Conservation (phyloP, 2,329 filamentous ascomycete genomes). For the Aspergillus fischeri region DNA sequence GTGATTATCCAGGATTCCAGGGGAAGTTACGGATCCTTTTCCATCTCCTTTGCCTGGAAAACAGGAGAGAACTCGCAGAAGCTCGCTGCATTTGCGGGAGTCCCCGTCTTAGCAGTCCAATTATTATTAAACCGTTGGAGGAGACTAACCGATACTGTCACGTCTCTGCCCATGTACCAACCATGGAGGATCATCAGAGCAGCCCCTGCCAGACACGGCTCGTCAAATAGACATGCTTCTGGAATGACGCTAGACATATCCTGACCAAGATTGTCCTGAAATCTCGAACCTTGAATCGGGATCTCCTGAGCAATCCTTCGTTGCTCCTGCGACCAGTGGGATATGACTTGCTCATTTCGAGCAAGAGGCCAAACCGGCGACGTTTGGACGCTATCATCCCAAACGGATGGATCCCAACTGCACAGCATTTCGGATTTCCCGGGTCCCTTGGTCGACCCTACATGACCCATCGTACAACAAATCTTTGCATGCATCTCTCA, state of each 20-base stretch:
- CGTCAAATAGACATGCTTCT: slow-evolving; percentile 8
- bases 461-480: neutral
- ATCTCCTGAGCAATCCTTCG: neutral
- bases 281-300: neutral
- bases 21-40: neutral
- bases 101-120: neutral
- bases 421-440: neutral
- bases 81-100: slow-evolving; percentile 1
- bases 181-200: slow-evolving; percentile 14
- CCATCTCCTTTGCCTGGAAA: neutral
- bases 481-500: neutral
- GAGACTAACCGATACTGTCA: slow-evolving; percentile 2
- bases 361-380: neutral
- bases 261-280: neutral
- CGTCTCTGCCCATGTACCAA: neutral
- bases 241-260: slow-evolving; percentile 8
- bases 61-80: neutral
- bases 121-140: slow-evolving; percentile 1
- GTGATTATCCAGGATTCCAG: neutral
- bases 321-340: neutral
- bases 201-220: slow-evolving; percentile 11
- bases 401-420: neutral
- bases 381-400: neutral
- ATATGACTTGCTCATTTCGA: neutral
- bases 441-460: neutral